A percentile compares a stretch with the other conserved stretches of the same genome.
These are phyloP conservation scores for Colletotrichum musicola DNA, from an alignment of 2,329 filamentous ascomycete species.

Conservation along the genomic window DNA sequence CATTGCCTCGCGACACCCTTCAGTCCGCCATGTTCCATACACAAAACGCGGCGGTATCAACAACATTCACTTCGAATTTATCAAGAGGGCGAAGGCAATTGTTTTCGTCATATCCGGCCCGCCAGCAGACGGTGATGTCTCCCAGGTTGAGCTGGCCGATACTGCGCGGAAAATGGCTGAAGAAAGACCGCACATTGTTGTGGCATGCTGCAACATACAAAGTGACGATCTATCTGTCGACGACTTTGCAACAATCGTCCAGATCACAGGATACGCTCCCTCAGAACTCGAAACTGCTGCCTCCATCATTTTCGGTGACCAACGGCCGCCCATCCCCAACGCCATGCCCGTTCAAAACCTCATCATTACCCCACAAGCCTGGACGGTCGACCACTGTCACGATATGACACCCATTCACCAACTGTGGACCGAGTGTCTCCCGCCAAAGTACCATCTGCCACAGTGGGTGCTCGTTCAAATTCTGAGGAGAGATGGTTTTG, in stretches of 20 bases:
- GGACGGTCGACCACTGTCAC: constrained; percentile 56
- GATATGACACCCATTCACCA: constrained; percentile 57
- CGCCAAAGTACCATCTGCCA: constrained; percentile 60
- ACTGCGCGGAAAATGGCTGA: constrained; percentile 58
- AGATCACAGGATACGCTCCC: constrained; percentile 61
- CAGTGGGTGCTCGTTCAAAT: constrained; percentile 57
- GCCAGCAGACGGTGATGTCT: constrained; percentile 59
- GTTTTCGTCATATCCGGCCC: constrained; percentile 71
- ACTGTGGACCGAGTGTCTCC: constrained; percentile 62
- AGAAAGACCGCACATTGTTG: constrained; percentile 62
- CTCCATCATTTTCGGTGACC: constrained; percentile 62
- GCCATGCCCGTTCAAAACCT: constrained; percentile 29
- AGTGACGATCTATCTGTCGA: constrained; percentile 54
- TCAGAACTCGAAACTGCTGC: constrained; percentile 64
- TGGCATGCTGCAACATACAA: constrained; percentile 63
- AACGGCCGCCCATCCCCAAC: constrained; percentile 3
- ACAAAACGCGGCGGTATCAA: constrained; percentile 74
- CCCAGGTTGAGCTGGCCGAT: constrained; percentile 66
- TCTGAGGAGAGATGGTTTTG: constrained; percentile 66
- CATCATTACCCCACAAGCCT: constrained; percentile 44
- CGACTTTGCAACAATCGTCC: constrained; percentile 65
- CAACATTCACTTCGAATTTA: constrained; percentile 71
- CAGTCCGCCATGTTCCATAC: constrained; percentile 80
- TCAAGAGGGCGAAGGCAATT: constrained; percentile 69
- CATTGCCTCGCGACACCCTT: constrained; percentile 69